Evolutionary conservation across 495 filamentous ascomycete genomes (phyloP).

Genomic region (Bacidia gigantensis): DNA sequence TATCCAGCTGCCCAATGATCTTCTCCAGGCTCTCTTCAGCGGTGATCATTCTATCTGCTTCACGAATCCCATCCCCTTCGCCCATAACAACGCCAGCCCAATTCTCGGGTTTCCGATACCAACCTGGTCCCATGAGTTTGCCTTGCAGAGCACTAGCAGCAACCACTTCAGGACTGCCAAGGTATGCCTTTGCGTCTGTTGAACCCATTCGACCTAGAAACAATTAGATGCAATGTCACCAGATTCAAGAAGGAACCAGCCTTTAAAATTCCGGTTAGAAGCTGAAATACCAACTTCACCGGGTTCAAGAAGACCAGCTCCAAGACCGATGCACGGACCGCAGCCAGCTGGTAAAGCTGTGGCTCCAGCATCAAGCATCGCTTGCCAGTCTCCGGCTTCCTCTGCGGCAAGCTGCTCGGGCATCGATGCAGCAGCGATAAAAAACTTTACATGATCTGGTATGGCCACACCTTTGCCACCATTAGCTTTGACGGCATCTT

Average conservation of each 20-base stretch:
- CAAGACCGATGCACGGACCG: constrained; percentile 83
- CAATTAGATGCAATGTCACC: constrained; percentile 81
- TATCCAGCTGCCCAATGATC: constrained; percentile 51
- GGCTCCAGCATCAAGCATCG: constrained; percentile 67
- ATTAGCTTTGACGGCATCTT: constrained; percentile 48
- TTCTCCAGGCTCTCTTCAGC: constrained; percentile 57
- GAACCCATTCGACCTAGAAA: constrained; percentile 90
- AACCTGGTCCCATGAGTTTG: constrained; percentile 65
- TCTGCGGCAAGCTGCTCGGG: constrained; percentile 71
- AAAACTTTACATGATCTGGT: constrained; percentile 67
- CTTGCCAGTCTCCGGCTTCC: constrained; percentile 77
- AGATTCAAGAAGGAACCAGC: constrained; percentile 66
- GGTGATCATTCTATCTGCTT: constrained; percentile 46
- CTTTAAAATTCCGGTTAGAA: constrained; percentile 87
- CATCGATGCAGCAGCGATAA: constrained; percentile 78
- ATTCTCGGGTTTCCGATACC: constrained; percentile 57
- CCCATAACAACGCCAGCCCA: constrained; percentile 54
- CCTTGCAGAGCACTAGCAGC: constrained; percentile 75
- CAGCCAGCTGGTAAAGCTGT: constrained; percentile 64
- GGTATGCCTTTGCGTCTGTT: constrained; percentile 70
- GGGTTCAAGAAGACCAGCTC: constrained; percentile 67
- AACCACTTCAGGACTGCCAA: constrained; percentile 82
- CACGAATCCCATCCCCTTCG: constrained; percentile 51
- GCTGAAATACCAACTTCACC: constrained; percentile 85
- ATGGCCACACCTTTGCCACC: constrained; percentile 51